Base-by-base conservation (phyloP, 176 grass and related monocot genomes). In the Stipa capillata region DNA sequence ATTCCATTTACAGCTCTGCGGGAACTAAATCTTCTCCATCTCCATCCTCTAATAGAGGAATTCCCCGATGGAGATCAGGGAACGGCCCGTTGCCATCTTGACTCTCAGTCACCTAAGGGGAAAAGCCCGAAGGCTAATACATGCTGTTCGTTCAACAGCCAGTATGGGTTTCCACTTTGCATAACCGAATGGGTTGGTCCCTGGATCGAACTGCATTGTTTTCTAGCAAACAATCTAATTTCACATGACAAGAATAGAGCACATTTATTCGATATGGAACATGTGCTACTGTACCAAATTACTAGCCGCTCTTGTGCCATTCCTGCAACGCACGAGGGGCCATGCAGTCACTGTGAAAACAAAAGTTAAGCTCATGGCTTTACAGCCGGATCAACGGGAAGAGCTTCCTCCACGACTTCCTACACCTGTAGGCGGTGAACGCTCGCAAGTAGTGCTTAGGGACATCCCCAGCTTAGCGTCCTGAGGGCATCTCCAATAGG, bases 401-500 rank as follows among this genome's bases (percentile, higher is more conserved):
- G 39, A 94, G 69, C 81, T 98, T 97, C 83, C 87, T 97, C 95
- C 95, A 97, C 43, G 92, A 86, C 71, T 86, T 94, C 77, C 63
- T 90, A 50, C 52, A 74, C 83, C 77, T 92, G 77, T 79, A 84
- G 4, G 62, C 55, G 28, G 70, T 81, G 75, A 96, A 88, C 57
- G 82, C 81, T 15, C 50, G 76, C 16, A 90, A 55, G 52, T 90
- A 82, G 67, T 89, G 91, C 53, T 86, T 86, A 0, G 76, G 65
- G 33, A 50, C 87, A 35, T 88, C 85, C 10, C 58, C 21, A 40
- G n/a, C 65, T 5, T 59, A 15, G 57, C 27, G 23, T 81, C 82
- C 16, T 84, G n/a, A n/a, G n/a, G n/a, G n/a, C n/a, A n/a, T n/a
- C n/a, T n/a, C n/a, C n/a, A n/a, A n/a, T n/a, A n/a, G n/a, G n/a